A percentile compares a stretch with the other conserved stretches of the same genome.
phyloP scores from a whole-genome alignment of 2,329 filamentous ascomycete genomes.

The Cephalotrichum gorgonifer region DNA sequence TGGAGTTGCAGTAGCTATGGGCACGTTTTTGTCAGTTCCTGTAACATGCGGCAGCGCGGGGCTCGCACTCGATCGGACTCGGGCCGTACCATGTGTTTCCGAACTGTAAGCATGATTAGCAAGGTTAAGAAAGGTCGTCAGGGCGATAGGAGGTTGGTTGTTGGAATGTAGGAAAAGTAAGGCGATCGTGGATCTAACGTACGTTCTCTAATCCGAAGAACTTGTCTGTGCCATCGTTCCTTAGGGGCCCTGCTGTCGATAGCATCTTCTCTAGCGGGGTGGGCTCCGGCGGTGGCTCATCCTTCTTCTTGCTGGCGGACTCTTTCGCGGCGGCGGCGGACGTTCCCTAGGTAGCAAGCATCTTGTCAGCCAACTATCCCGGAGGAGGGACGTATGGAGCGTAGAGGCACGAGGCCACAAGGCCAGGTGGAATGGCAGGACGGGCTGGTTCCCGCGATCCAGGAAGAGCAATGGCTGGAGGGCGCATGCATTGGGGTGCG shows the following conservation, averaged over 20 bases:
- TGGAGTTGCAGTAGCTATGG: conserved; percentile 90
- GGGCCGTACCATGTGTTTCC: conserved; percentile 82
- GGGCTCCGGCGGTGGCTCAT: conserved; percentile 45
- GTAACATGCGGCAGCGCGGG: not conserved
- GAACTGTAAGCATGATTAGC: conserved; percentile 48
- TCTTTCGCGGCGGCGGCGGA: conserved; percentile 24
- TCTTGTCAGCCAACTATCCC: not conserved
- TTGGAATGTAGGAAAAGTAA: conserved; percentile 4
- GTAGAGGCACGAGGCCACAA: not conserved
- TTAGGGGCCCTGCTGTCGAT: conserved; percentile 67
- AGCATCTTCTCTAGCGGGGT: conserved; percentile 67
- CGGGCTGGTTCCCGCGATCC: not conserved
- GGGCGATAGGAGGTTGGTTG: not conserved
- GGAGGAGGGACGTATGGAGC: not conserved
- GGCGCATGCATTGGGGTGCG: not conserved
- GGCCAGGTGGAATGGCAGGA: not conserved
- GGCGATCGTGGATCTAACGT: conserved; percentile 26
- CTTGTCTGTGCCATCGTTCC: conserved; percentile 87
- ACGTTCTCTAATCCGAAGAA: conserved; percentile 99
- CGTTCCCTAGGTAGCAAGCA: conserved; percentile 2
- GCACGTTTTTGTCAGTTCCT: not conserved
- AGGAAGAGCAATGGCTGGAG: not conserved
- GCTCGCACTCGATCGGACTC: not conserved
- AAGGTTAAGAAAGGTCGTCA: not conserved
- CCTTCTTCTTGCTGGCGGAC: conserved; percentile 41